Evolutionary conservation across 352 stramenopile species (phyloP), one percentile per base, ranked within the genome.

Genomic region (Phytophthora nicotianae): DNA sequence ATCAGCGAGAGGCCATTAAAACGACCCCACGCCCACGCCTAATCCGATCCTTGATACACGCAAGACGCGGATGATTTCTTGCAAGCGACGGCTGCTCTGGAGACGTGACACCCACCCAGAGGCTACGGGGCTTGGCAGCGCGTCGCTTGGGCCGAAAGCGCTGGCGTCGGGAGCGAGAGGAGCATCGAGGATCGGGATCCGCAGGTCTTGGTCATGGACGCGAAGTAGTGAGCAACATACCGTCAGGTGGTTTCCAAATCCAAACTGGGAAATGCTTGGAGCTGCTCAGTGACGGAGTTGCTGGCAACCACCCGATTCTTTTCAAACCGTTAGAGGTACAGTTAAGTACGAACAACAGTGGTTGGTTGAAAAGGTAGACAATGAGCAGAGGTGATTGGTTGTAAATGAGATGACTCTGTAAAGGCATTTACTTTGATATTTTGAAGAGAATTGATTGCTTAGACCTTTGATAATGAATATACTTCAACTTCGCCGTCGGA

Each of bases 41-140:
- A 76, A 87, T 93, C 84, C 84, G 84, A 93, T 93, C 84, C 84
- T 93, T 79, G 84, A 93, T 93, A 93, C 77, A 84, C 79, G 79
- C 74, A 68, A 53, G 46, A 76, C 74, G 72, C 75, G 59, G 62
- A 43, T 50, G 54, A 68, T 61, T 81, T 63, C 68, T 74, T 70
- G 68, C 70, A 72, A 71, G 64, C 68, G 71, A 74, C 72, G 65
- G 56, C 54, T 67, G 48, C 46, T 50, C 54, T 33, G 20, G n/a
- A 33, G 16, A 29, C 11, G 20, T 21, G 24, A 50, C 38, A 62
- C 29, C 32, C 47, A 52, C 40, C 55, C 52, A 37, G 7, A 47
- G 33, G 27, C n/a, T 35, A 26, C 37, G 10, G 19, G 20, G 37
- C 43, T 42, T 27, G 17, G 52, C 58, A 67, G 55, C 56, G 50